Conservation (phyloP, 345 rosid genomes). For the Heritiera littoralis region DNA sequence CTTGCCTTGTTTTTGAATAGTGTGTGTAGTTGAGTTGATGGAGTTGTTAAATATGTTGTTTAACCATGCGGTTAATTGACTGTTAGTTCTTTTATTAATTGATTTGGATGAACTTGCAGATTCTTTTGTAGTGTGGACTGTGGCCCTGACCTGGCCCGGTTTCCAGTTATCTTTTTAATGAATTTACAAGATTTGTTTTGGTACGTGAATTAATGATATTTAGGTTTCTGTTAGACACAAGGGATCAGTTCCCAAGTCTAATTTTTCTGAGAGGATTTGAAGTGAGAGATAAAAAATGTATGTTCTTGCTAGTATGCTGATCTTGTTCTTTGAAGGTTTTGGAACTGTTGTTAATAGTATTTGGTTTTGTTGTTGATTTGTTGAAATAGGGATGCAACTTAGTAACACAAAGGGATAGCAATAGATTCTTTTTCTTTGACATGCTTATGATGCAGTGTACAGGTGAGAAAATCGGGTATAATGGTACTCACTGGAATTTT, state of each 20-base stretch:
- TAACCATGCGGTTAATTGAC: background rate
- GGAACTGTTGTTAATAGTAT: conserved; percentile 10
- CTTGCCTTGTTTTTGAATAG: background rate
- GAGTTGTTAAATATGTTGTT: no score
- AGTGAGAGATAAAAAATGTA: background rate
- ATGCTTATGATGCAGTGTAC: conserved; percentile 61
- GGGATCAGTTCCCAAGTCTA: background rate
- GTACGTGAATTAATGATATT: no score
- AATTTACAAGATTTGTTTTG: background rate
- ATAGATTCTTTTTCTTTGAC: conserved; percentile 70
- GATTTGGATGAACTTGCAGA: no score
- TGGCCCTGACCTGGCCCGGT: background rate
- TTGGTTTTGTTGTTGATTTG: background rate
- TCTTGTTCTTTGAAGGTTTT: background rate
- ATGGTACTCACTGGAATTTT: background rate
- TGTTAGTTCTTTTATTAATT: background rate
- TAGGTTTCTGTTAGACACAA: background rate
- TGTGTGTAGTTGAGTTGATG: background rate
- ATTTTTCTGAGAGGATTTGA: background rate
- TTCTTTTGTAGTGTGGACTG: no score
- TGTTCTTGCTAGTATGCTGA: background rate
- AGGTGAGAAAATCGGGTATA: conserved; percentile 73
- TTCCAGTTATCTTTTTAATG: background rate
- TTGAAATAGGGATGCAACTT: conserved; percentile 78
- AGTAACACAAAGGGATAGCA: conserved; percentile 51